These are phyloP conservation scores for Polygonum aviculare DNA, from an alignment of 148 eudicot genomes.

Conservation along the genomic window DNA sequence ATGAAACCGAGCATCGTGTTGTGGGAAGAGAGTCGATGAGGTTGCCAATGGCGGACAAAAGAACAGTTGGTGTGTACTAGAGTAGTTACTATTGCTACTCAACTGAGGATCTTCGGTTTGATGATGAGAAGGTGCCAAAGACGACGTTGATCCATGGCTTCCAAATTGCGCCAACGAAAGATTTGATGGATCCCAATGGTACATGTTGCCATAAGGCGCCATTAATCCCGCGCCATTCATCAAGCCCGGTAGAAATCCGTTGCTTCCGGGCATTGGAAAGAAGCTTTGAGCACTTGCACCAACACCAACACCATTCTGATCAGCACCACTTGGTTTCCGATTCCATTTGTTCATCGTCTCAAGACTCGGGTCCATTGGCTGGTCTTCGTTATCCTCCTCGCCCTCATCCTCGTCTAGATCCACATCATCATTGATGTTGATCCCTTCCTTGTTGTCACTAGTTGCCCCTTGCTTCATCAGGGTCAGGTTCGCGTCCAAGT, in stretches of 20 bases:
- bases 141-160: not conserved
- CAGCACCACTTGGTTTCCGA: not conserved
- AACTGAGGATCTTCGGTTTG: not conserved
- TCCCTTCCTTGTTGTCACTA: slow-evolving; percentile 19
- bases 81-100: not conserved
- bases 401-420: slow-evolving; percentile 13
- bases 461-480: slow-evolving; percentile 11
- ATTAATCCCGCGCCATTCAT: not conserved
- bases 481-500: slow-evolving; percentile 23
- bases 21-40: slow-evolving; percentile 22
- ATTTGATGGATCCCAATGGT: slow-evolving; percentile 45
- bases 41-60: slow-evolving; percentile 30
- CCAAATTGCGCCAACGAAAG: slow-evolving; percentile 45
- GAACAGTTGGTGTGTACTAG: slow-evolving; percentile 21
- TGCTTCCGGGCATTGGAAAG: slow-evolving; percentile 6
- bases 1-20: slow-evolving; percentile 1
- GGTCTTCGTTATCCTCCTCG: slow-evolving; percentile 4
- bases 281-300: slow-evolving; percentile 6
- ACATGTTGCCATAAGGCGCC: slow-evolving; percentile 25
- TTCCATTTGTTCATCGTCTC: slow-evolving; percentile 1
- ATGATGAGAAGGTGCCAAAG: not conserved
- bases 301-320: not conserved
- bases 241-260: slow-evolving; percentile 14
- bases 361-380: not conserved
- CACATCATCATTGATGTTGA: slow-evolving; percentile 27